A percentile compares a stretch with the other conserved stretches of the same genome.
phyloP scores from a whole-genome alignment of 192 early-diverging fungal species.

The Entomortierella chlamydospora region DNA sequence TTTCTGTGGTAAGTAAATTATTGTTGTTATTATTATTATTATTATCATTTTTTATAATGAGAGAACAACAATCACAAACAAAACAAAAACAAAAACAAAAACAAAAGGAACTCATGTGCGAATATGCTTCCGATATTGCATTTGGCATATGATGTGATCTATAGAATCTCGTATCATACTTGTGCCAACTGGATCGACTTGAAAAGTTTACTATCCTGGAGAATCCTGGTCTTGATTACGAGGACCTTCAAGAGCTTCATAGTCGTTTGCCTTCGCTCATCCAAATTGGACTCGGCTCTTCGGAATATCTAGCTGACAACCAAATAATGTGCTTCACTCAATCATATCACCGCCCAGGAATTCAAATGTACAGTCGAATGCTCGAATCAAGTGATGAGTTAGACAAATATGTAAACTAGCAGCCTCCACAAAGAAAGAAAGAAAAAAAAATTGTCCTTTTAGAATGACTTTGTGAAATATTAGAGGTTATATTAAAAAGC shows the following conservation, averaged over 20 bases:
- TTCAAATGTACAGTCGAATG: conserved; percentile 21
- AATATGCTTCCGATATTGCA: background rate
- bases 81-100: background rate
- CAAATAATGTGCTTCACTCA: conserved; percentile 20
- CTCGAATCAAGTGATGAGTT: conserved; percentile 45
- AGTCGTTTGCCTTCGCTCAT: conserved; percentile 11
- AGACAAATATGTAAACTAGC: background rate
- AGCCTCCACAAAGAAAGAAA: background rate
- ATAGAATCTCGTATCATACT: conserved; percentile 45
- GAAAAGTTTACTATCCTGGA: conserved; percentile 46
- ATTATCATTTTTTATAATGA: no score
- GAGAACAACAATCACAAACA: no score
- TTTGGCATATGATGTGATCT: background rate
- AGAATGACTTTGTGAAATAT: no score
- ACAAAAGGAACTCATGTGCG: background rate
- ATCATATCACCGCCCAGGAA: conserved; percentile 10
- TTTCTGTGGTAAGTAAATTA: conserved; percentile 33
- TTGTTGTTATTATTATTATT: background rate
- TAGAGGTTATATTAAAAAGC: no score
- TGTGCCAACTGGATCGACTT: conserved; percentile 44
- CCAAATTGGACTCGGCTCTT: conserved; percentile 29
- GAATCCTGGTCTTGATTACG: conserved; percentile 20
- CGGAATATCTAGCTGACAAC: conserved; percentile 12
- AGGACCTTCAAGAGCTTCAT: conserved; percentile 28
- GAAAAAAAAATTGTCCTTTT: conserved; percentile 19